phyloP scores from a whole-genome alignment of 2,329 filamentous ascomycete genomes.

The Colletotrichum sp. region DNA sequence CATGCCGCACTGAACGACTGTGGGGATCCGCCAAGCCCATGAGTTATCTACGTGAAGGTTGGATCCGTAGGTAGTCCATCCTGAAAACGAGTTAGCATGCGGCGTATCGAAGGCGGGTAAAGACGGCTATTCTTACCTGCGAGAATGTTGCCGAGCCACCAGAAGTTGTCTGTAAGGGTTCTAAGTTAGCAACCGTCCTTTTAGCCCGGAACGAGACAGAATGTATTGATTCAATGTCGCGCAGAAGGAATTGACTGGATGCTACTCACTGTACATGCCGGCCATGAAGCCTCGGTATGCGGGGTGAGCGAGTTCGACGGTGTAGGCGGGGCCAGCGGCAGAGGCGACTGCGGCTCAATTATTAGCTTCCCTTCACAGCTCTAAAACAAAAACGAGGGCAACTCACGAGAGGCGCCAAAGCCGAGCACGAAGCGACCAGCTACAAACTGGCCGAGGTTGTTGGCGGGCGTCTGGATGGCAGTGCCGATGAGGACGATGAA shows the following conservation, averaged over 20 bases:
- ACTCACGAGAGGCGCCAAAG: constrained; percentile 54
- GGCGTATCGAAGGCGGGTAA: neutral
- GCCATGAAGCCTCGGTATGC: constrained; percentile 60
- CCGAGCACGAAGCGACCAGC: constrained; percentile 43
- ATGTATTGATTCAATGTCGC: neutral
- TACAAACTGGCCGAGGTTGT: constrained; percentile 51
- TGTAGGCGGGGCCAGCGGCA: constrained; percentile 65
- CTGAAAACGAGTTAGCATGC: constrained; percentile 27
- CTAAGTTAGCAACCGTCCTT: neutral
- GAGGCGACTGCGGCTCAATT: constrained; percentile 47
- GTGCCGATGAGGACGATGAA: constrained; percentile 52
- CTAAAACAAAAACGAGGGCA: neutral
- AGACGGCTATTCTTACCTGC: constrained; percentile 34
- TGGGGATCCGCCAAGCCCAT: constrained; percentile 64
- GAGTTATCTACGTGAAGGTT: constrained; percentile 31
- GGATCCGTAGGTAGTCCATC: constrained; percentile 54
- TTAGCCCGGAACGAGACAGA: neutral
- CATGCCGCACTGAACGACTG: constrained; percentile 53
- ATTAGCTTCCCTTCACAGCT: neutral
- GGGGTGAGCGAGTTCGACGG: constrained; percentile 67
- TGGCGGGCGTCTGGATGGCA: constrained; percentile 44
- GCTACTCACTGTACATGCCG: constrained; percentile 56
- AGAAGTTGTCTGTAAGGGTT: constrained; percentile 41
- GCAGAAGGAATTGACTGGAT: neutral
- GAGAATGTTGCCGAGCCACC: constrained; percentile 58